Evolutionary conservation across 768 basidiomycete species (phyloP).

Genomic region (Mycena metata): DNA sequence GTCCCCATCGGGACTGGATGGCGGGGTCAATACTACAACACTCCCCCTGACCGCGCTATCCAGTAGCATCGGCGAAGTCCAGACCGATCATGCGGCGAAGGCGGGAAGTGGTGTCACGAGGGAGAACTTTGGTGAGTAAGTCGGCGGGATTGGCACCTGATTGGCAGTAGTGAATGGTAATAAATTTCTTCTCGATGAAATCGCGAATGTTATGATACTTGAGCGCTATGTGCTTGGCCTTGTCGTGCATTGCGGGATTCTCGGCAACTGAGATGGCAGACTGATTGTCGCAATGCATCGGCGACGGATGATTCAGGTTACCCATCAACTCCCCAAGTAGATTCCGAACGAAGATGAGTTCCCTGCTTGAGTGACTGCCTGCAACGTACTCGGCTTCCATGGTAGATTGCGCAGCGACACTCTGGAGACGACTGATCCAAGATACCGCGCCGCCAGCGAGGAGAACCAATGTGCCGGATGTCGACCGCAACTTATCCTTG

Average conservation of each 20-base stretch:
- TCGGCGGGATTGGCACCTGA: not conserved
- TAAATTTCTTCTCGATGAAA: not conserved
- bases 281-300: slow-evolving; percentile 14
- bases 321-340: not conserved
- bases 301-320: not conserved
- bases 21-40: too few relatives aligned
- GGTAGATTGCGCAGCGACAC: not conserved
- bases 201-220: slow-evolving; percentile 14
- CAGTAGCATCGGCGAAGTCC: too few relatives aligned
- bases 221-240: slow-evolving; percentile 2
- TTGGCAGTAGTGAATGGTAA: not conserved
- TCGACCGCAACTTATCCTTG: slow-evolving; percentile 6
- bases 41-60: too few relatives aligned
- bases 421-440: slow-evolving; percentile 7
- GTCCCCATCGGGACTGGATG: too few relatives aligned
- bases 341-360: slow-evolving; percentile 5
- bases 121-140: not conserved
- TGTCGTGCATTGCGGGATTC: slow-evolving; percentile 8
- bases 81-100: too few relatives aligned
- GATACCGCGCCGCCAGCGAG: not conserved
- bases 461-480: not conserved
- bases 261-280: not conserved
- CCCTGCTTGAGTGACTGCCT: not conserved
- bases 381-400: slow-evolving; percentile 18
- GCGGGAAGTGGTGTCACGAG: not conserved